A percentile compares a stretch with the other conserved stretches of the same genome.
phyloP scores from a whole-genome alignment of 176 grass and related monocot genomes.

The Secale cereale region DNA sequence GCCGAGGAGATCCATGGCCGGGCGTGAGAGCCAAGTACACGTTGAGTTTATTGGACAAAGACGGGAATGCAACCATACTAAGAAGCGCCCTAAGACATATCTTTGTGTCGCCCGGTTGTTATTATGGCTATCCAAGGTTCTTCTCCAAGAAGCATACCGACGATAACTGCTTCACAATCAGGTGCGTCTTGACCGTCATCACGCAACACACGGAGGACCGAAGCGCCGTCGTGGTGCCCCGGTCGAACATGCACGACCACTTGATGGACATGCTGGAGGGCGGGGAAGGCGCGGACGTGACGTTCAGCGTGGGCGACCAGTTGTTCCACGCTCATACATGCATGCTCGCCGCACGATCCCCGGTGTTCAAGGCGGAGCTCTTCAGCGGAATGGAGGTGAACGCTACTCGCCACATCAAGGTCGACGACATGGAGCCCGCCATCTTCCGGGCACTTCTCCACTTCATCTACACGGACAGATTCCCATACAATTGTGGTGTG shows the following conservation, averaged over 20 bases:
- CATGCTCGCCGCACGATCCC: background rate
- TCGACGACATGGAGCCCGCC: background rate
- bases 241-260: background rate
- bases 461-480: background rate
- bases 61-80: background rate
- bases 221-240: background rate
- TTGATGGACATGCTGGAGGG: background rate
- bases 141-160: background rate
- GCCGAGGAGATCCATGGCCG: background rate
- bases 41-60: background rate
- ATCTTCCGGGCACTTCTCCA: background rate
- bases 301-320: background rate
- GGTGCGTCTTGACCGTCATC: background rate
- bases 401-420: background rate
- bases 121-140: background rate
- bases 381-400: background rate
- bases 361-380: background rate
- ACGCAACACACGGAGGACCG: background rate
- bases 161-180: background rate
- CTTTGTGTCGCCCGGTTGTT: background rate
- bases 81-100: background rate
- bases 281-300: background rate
- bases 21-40: background rate
- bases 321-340: constrained; percentile 1
- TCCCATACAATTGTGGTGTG: background rate